Base-by-base conservation (phyloP, 176 grass and related monocot species). In the Lolium multiflorum region DNA sequence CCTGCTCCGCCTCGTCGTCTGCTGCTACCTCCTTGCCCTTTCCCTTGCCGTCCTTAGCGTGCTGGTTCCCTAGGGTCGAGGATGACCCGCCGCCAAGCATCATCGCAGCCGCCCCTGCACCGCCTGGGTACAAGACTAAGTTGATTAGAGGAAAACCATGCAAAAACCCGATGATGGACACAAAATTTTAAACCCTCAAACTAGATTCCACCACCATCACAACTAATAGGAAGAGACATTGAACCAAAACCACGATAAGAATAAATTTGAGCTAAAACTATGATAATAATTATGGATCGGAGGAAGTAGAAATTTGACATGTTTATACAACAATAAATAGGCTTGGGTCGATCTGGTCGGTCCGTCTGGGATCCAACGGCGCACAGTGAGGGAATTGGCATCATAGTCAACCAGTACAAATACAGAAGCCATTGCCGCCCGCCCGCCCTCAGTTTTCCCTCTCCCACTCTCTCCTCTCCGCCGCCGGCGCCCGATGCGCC, bases 401-500 rank as follows among this genome's bases (percentile, higher is more conserved):
- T 74, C 71, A 28, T 74, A 74, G 71, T 74, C 71, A 50, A 74
- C 71, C 12, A 15, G 20, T 49, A 47, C 21, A 70, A 35, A 41
- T 49, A n/a, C 46, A 25, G 21, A 50, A 16, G 13, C 71, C 46
- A 28, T 47, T 5, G 71, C 71, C 71, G 13, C 44, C 44, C 6
- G 71, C 71, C 13, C 61, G 21, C 20, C 22, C 71, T 4, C 44
- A 25, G 22, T 76, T 76, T 3, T 31, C 48, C 73, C 47, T 76
- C 48, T 52, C 73, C 24, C 48, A 51, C 73, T 76, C 48, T 25
- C 6, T 66, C 63, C 63, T 48, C 73, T 54, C 73, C 73, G 48
- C 73, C 73, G 48, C 73, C 73, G 73, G 51, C 77, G 70, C 56
- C 85, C 65, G 76, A 87, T 87, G 81, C 81, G 75, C 73, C 71